A percentile compares a stretch with the other conserved stretches of the same genome.
Conservation (phyloP, 352 stramenopile species). For the Globisporangium heterothallicum region DNA sequence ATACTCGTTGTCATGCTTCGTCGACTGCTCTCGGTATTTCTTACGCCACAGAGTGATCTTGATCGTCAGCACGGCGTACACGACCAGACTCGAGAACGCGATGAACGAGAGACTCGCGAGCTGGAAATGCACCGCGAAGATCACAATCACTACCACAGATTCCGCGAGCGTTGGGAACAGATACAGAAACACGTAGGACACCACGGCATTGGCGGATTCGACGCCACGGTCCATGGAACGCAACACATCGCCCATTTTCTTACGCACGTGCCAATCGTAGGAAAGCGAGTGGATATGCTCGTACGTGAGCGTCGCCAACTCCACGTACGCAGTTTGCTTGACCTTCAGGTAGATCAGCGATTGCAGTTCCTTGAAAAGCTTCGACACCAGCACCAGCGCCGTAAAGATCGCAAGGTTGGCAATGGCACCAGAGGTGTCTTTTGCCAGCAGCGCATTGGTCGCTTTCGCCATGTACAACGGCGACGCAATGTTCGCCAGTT, state of each 20-base stretch:
- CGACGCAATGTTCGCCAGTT: constrained; percentile 88
- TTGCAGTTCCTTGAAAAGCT: constrained; percentile 94
- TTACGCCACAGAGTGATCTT: constrained; percentile 97
- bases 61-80: constrained; percentile 95
- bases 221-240: constrained; percentile 91
- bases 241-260: constrained; percentile 97
- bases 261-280: constrained; percentile 97
- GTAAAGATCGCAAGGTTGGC: constrained; percentile 74
- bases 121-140: constrained; percentile 91
- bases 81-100: constrained; percentile 93
- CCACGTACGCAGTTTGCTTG: constrained; percentile 97
- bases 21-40: constrained; percentile 93
- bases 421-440: constrained; percentile 43
- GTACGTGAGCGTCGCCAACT: constrained; percentile 95
- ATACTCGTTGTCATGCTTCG: constrained; percentile 96
- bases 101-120: constrained; percentile 89
- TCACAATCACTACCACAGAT: constrained; percentile 92
- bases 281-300: constrained; percentile 94
- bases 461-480: constrained; percentile 93
- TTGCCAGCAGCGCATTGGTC: constrained; percentile 86
- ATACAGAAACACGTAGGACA: constrained; percentile 97
- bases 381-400: constrained; percentile 77
- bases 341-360: constrained; percentile 93
- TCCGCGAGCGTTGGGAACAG: constrained; percentile 93
- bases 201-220: constrained; percentile 91